These are phyloP conservation scores for Fusarium falciforme DNA, from an alignment of 2,329 filamentous ascomycete species.

Conservation along the genomic window DNA sequence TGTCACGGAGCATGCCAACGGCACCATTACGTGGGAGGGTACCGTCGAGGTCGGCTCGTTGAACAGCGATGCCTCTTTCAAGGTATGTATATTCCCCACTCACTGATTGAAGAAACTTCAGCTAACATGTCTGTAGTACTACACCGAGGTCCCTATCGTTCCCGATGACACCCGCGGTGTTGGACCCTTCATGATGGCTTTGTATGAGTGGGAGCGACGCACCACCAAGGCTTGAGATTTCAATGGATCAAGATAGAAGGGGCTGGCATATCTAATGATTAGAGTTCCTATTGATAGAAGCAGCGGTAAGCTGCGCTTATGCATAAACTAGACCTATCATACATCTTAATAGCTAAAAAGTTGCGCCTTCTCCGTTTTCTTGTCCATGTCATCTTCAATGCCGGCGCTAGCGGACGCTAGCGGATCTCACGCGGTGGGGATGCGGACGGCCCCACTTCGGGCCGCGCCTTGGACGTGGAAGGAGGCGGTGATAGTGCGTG, in stretches of 20 bases:
- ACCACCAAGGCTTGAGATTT: constrained; percentile 12
- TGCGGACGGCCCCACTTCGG: neutral
- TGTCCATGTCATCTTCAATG: neutral
- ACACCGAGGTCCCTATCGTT: constrained; percentile 41
- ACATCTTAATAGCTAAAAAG: neutral
- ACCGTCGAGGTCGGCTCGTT: constrained; percentile 65
- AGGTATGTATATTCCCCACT: constrained; percentile 49
- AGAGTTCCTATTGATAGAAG: neutral
- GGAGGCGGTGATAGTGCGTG: neutral
- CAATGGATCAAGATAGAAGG: neutral
- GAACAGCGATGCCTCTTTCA: constrained; percentile 60
- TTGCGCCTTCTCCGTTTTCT: neutral
- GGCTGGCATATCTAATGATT: neutral
- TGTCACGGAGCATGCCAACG: constrained; percentile 59
- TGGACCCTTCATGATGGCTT: constrained; percentile 45
- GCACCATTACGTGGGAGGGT: constrained; percentile 61
- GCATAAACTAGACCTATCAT: neutral
- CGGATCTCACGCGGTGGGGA: neutral
- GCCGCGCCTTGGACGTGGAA: neutral
- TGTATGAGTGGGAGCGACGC: constrained; percentile 44
- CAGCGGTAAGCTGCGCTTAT: neutral
- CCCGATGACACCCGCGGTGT: constrained; percentile 45
- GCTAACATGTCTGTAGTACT: constrained; percentile 34
- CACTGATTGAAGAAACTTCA: fast-evolving
- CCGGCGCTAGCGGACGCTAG: neutral